Conservation (phyloP, 139 green algal genomes). For the Haematococcus lacustris region DNA sequence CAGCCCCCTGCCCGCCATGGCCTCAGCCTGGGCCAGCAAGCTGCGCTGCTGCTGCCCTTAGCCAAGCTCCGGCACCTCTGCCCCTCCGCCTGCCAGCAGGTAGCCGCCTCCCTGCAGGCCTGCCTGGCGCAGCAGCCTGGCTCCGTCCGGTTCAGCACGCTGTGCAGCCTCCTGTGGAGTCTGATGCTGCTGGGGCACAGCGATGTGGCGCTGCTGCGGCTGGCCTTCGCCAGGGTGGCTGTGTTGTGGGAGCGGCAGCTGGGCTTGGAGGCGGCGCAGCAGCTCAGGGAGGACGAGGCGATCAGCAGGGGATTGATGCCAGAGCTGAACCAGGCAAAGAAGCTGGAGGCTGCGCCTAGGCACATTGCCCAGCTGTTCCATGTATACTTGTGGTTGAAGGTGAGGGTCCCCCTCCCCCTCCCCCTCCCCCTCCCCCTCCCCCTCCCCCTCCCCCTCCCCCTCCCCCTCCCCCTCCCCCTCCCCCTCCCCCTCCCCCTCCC, state of each 20-base stretch:
- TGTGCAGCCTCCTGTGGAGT: background rate
- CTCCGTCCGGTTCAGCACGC: background rate
- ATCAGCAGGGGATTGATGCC: no score
- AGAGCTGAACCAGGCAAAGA: no score
- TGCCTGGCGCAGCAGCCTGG: background rate
- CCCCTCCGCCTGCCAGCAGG: background rate
- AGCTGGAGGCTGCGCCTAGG: background rate
- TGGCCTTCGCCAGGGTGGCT: background rate
- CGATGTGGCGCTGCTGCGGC: background rate
- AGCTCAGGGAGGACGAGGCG: no score
- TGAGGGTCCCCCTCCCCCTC: no score
- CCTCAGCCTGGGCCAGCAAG: no score
- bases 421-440: no score
- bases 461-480: no score
- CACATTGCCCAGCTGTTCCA: constrained; percentile 2
- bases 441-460: no score
- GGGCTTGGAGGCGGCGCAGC: no score
- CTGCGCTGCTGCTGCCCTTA: background rate
- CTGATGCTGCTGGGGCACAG: background rate
- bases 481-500: no score
- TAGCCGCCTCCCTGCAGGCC: background rate
- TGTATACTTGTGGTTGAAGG: background rate
- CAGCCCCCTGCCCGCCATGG: no score
- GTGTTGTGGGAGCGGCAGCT: no score
- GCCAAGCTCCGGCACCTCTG: background rate